Base-by-base conservation (phyloP, 2,329 filamentous ascomycete species). In the Ceratocystis colombiana region DNA sequence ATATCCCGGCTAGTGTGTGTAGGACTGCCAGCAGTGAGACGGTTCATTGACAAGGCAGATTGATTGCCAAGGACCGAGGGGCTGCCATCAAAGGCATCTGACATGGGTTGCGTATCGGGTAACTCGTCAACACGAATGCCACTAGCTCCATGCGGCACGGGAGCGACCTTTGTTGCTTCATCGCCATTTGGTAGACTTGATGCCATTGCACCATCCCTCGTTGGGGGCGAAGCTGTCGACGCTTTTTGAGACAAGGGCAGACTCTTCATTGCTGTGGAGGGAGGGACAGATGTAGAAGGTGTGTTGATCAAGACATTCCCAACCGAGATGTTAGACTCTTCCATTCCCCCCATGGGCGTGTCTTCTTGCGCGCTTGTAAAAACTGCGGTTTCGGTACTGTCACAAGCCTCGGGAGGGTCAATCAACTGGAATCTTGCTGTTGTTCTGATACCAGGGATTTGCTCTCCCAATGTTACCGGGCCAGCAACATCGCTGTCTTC, bases 111-210 rank as follows among this genome's bases (percentile, higher is more conserved):
- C 1, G 72, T 73, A 53, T 61, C 66, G 33, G 64, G 65, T 48
- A 57, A 5, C 59, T 44, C 37, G 37, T 55, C 28, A 68, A 73
- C 72, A 22, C 73, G 71, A 53, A 55, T 41, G 28, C 65, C 59
- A 8, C 25, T 62, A 12, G 45, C 6, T n/a, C 22, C 22, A 37
- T 57, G 53, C 2, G 88, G 90, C 5, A 84, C 83, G 68, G 88
- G 85, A 0, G 89, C 90, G 1, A 89, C 92, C 76, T 96, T 94
- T n/a, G 92, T 96, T 0, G 92, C 95, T 1, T 91, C 96, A 1
- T 91, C 93, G 72, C 96, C 91, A 71, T 97, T 96, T 64, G 86
- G 77, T 67, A 82, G 74, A 12, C 81, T 82, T 30, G 81, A 83
- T 15, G 83, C 83, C 3, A 82, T 41, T 41, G 10, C 83, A 64